Conservation (phyloP, 306 rosid genomes). For the Citrullus mucosospermus region DNA sequence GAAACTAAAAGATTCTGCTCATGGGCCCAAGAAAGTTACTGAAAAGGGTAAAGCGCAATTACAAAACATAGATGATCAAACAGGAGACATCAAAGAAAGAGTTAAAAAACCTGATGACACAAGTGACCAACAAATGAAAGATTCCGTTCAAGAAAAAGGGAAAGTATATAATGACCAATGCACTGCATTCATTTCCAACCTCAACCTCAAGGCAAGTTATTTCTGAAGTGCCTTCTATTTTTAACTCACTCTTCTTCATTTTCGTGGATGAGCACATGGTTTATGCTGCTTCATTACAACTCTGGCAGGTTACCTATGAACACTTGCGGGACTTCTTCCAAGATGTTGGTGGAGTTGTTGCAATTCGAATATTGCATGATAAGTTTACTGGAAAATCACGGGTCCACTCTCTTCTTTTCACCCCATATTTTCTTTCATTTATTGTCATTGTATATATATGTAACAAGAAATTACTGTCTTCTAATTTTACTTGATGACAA, state of each 20-base stretch:
- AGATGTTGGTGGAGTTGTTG: conserved; percentile 79
- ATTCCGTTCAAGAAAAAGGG: conserved; percentile 25
- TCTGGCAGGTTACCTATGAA: conserved; percentile 55
- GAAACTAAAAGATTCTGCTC: conserved; percentile 40
- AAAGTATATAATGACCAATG: conserved; percentile 64
- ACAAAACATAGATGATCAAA: conserved; percentile 20
- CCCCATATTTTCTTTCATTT: background rate
- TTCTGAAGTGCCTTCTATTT: background rate
- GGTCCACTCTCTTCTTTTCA: conserved; percentile 32
- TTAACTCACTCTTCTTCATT: background rate
- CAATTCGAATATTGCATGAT: conserved; percentile 64
- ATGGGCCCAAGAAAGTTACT: conserved; percentile 26
- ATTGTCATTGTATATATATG: background rate
- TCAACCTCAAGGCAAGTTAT: conserved; percentile 40
- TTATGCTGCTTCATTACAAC: background rate
- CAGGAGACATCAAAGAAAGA: conserved; percentile 24
- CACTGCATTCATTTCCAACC: conserved; percentile 74
- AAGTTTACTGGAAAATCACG: conserved; percentile 83
- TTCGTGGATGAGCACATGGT: background rate
- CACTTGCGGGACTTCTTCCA: conserved; percentile 61
- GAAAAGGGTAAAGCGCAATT: conserved; percentile 32
- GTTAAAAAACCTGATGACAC: conserved; percentile 22
- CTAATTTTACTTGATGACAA: background rate
- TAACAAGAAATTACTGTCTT: too few relatives aligned
- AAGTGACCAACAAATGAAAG: conserved; percentile 29